Conservation (phyloP, 805 yeast species). For the Metahyphopichia silvanorum region DNA sequence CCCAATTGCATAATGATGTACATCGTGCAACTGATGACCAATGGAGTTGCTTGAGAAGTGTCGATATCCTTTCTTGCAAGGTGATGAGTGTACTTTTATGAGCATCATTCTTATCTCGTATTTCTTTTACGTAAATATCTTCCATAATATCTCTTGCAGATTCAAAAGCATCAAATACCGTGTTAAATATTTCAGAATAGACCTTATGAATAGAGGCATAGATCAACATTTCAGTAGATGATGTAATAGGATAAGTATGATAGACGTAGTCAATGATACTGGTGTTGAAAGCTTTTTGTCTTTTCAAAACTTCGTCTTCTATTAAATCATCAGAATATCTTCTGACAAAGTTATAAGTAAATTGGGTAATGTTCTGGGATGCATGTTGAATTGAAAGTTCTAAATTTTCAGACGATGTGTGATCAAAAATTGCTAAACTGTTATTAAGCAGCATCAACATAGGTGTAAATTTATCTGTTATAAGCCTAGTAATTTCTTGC, state of each 20-base stretch:
- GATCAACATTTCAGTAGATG: slow-evolving; percentile 45
- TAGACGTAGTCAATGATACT: slow-evolving; percentile 48
- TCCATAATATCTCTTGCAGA: slow-evolving; percentile 22
- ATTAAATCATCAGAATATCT: slow-evolving; percentile 33
- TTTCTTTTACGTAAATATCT: slow-evolving; percentile 11
- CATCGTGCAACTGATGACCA: slow-evolving; percentile 47
- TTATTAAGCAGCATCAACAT: slow-evolving; percentile 39
- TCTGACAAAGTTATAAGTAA: slow-evolving; percentile 43
- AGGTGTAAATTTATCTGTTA: slow-evolving; percentile 55
- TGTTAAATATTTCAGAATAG: slow-evolving; percentile 31
- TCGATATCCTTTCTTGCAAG: no score
- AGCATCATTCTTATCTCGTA: no score
- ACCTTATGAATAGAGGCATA: slow-evolving; percentile 46
- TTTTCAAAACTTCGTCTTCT: slow-evolving; percentile 8
- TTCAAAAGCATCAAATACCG: slow-evolving; percentile 33
- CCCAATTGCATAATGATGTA: slow-evolving; percentile 36
- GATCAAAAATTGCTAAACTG: slow-evolving; percentile 20
- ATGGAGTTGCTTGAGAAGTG: no score
- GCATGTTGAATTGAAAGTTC: slow-evolving; percentile 20
- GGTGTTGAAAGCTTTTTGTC: slow-evolving; percentile 22
- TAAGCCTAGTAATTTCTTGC: slow-evolving; percentile 48
- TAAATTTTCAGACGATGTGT: background rate
- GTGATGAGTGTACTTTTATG: no score
- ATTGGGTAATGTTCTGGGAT: slow-evolving; percentile 33
- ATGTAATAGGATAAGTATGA: slow-evolving; percentile 34